Percentiles rank a stretch among this genome's conserved stretches.
Conservation (phyloP, 2,329 filamentous ascomycete species). For the Pyrenophora teres region DNA sequence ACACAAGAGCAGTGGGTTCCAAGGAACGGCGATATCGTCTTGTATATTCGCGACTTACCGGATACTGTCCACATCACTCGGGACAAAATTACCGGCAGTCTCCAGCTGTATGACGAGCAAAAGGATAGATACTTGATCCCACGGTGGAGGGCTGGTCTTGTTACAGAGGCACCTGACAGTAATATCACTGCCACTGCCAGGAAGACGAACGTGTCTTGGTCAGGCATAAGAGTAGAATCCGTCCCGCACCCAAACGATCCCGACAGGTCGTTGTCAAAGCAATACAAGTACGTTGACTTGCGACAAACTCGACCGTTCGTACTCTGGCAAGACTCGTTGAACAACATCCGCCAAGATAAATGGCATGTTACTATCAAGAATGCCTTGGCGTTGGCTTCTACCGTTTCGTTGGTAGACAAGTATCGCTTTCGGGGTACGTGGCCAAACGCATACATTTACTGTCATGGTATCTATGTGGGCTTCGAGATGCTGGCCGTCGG, state of each 20-base stretch:
- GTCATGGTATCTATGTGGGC: slow-evolving; percentile 61
- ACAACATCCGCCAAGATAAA: slow-evolving; percentile 45
- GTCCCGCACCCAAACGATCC: slow-evolving; percentile 56
- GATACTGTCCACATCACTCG: slow-evolving; percentile 36
- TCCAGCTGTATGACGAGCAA: slow-evolving; percentile 28
- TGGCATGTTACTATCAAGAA: slow-evolving; percentile 61
- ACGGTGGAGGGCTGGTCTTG: slow-evolving; percentile 61
- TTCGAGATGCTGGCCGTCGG: slow-evolving; percentile 60
- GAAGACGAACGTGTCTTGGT: slow-evolving; percentile 52
- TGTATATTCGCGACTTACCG: slow-evolving; percentile 53
- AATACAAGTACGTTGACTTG: slow-evolving; percentile 61
- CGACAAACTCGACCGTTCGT: slow-evolving; percentile 61
- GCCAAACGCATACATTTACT: slow-evolving; percentile 59
- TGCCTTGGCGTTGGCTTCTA: slow-evolving; percentile 59
- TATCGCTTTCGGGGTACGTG: slow-evolving; percentile 59
- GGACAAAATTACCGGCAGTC: slow-evolving; percentile 28
- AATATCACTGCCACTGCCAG: slow-evolving; percentile 50
- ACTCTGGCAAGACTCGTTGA: slow-evolving; percentile 58
- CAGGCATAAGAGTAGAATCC: slow-evolving; percentile 63
- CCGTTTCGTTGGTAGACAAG: slow-evolving; percentile 58
- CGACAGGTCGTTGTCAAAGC: slow-evolving; percentile 58
- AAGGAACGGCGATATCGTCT: slow-evolving; percentile 61
- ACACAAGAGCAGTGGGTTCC: slow-evolving; percentile 58
- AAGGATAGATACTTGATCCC: slow-evolving; percentile 47
- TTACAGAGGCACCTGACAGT: slow-evolving; percentile 58